A percentile compares a stretch with the other conserved stretches of the same genome.
Conservation (phyloP, 805 yeast species). For the Metschnikowia gruessii region DNA sequence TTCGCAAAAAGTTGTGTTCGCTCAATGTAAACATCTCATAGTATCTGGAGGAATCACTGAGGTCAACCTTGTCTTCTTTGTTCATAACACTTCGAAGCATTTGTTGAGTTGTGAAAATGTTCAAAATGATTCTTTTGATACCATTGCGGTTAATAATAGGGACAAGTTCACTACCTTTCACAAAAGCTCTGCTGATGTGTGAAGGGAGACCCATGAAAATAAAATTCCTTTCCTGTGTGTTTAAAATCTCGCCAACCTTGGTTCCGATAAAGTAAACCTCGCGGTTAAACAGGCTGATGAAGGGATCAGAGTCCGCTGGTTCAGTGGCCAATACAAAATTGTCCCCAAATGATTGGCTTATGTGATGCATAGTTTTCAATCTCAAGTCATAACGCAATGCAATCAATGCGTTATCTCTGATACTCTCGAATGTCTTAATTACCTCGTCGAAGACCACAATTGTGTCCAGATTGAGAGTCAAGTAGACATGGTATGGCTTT, state of each 20-base stretch:
- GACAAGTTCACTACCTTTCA: slow-evolving; percentile 51
- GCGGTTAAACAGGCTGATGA: slow-evolving; percentile 49
- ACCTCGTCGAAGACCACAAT: slow-evolving; percentile 36
- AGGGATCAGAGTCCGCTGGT: slow-evolving; percentile 59
- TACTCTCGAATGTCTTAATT: slow-evolving; percentile 30
- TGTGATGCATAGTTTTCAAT: slow-evolving; percentile 49
- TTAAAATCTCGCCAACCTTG: slow-evolving; percentile 32
- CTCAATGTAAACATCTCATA: slow-evolving; percentile 53
- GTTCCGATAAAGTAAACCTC: slow-evolving; percentile 48
- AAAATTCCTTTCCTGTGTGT: slow-evolving; percentile 30
- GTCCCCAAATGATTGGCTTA: slow-evolving; percentile 46
- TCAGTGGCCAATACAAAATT: slow-evolving; percentile 54
- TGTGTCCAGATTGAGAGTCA: slow-evolving; percentile 33
- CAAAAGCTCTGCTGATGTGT: slow-evolving; percentile 50
- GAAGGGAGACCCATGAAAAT: slow-evolving; percentile 47
- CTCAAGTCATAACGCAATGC: slow-evolving; percentile 58
- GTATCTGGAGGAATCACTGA: slow-evolving; percentile 50
- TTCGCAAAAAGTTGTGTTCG: slow-evolving; percentile 46
- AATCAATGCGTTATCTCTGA: slow-evolving; percentile 40
- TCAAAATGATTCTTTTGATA: slow-evolving; percentile 54
- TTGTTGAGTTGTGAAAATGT: slow-evolving; percentile 66
- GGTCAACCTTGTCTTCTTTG: slow-evolving; percentile 52
- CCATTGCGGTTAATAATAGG: slow-evolving; percentile 55
- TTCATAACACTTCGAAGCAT: slow-evolving; percentile 57
- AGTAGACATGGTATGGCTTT: slow-evolving; percentile 27